These are phyloP conservation scores for Fusarium praegraminearum DNA, from an alignment of 2,329 filamentous ascomycete species.

Conservation along the genomic window DNA sequence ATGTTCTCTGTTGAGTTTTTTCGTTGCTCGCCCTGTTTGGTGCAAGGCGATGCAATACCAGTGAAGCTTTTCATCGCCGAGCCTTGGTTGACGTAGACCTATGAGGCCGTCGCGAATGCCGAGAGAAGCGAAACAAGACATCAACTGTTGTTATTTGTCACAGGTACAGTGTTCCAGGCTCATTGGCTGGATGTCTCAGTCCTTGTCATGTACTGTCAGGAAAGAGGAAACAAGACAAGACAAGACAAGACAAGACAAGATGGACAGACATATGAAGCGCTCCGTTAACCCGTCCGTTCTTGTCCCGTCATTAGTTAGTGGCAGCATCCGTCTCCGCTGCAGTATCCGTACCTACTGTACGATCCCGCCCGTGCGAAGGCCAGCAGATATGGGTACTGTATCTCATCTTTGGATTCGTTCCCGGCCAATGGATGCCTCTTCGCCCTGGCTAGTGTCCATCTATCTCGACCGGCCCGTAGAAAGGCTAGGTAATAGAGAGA, in stretches of 20 bases:
- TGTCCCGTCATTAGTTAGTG: constrained; percentile 41
- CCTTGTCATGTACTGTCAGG: not conserved
- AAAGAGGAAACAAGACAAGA: not conserved
- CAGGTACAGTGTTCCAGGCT: constrained; percentile 1
- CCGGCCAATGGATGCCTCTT: not conserved
- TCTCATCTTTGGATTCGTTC: not conserved
- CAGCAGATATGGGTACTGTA: not conserved
- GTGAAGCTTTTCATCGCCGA: not conserved
- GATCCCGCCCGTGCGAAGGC: constrained; percentile 39
- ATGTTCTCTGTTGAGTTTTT: constrained; percentile 2
- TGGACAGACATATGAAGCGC: constrained; percentile 7
- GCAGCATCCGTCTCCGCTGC: constrained; percentile 23
- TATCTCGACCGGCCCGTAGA: constrained; percentile 3
- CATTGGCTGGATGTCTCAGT: not conserved
- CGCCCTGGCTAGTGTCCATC: constrained; percentile 10
- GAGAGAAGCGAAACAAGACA: constrained; percentile 10
- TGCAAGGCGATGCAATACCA: constrained; percentile 5
- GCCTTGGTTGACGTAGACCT: not conserved
- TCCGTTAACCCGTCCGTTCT: constrained; percentile 38
- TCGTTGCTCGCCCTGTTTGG: not conserved
- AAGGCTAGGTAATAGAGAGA: not conserved
- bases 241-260: not conserved
- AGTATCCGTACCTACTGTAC: constrained; percentile 11
- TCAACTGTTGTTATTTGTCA: not conserved
- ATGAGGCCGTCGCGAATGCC: constrained; percentile 11